Conservation (phyloP, 768 basidiomycete genomes). For the Kwoniella sp. region DNA sequence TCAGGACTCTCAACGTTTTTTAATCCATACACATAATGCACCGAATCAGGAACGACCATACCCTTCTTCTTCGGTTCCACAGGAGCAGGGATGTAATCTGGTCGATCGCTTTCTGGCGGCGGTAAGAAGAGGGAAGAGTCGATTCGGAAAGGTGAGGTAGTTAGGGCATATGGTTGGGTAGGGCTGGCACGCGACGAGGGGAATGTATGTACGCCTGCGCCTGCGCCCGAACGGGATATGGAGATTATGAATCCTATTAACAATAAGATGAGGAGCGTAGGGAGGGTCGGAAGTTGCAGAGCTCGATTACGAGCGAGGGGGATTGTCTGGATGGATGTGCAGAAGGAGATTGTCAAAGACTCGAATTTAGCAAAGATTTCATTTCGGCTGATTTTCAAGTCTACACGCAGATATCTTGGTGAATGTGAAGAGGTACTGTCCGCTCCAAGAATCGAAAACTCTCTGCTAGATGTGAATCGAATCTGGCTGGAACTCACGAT, state of each 20-base stretch:
- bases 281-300: slow-evolving; percentile 5
- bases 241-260: slow-evolving; percentile 8
- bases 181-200: too few relatives aligned
- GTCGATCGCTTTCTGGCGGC: slow-evolving; percentile 26
- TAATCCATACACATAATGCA: slow-evolving; percentile 56
- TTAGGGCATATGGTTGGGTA: neutral
- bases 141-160: slow-evolving; percentile 36
- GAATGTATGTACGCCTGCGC: too few relatives aligned
- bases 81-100: slow-evolving; percentile 39
- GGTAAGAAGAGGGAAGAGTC: slow-evolving; percentile 31
- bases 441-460: too few relatives aligned
- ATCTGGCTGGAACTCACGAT: too few relatives aligned
- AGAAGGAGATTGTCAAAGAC: too few relatives aligned
- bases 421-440: too few relatives aligned
- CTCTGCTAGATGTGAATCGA: too few relatives aligned
- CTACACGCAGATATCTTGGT: neutral
- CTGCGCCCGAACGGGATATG: neutral
- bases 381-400: too few relatives aligned
- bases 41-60: slow-evolving; percentile 51
- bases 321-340: slow-evolving; percentile 11
- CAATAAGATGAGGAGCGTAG: slow-evolving; percentile 4
- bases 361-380: too few relatives aligned
- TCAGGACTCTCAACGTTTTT: slow-evolving; percentile 40
- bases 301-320: slow-evolving; percentile 7
- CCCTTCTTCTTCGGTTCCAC: slow-evolving; percentile 33